Evolutionary conservation across 108 stramenopile species (phyloP), one percentile per base, ranked within the genome.

Genomic region (Nannochloropsis gaditana): DNA sequence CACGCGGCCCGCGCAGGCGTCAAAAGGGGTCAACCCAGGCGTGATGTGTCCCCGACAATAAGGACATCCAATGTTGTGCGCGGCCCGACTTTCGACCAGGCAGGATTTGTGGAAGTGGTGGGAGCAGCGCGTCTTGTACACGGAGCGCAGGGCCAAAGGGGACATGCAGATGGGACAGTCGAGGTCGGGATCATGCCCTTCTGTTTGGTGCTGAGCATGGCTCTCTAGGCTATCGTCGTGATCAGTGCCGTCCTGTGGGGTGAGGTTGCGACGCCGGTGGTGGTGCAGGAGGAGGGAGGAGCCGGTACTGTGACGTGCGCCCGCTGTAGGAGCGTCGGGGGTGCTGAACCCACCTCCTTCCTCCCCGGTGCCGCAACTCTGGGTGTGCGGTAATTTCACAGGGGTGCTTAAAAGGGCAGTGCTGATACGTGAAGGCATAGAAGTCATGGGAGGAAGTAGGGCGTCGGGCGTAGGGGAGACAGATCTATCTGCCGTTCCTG

Each of bases 111-210:
- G 59, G 6, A 73, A 73, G 3, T n/a, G 4, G 59, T 73, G 59
- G 59, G 59, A 73, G 59, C 59, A 73, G 3, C 59, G 59, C 5
- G 59, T 73, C n/a, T 73, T 73, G 59, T 73, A 73, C 2, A 73
- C n/a, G 59, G 59, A 73, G 19, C 59, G 4, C 5, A n/a, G n/a
- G 59, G 59, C 59, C 15, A 73, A n/a, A n/a, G 59, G 59, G n/a
- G 19, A n/a, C 59, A 73, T 73, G 59, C 59, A 73, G 15, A 73
- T 73, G 59, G 59, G 59, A 73, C 59, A 73, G n/a, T 73, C 59
- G 15, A n/a, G 59, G 59, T 73, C 59, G n/a, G 4, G 59, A 73
- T 73, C 59, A 73, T n/a, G 59, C 1, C 0, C 59, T 2, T 73
- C 59, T 15, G 59, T 73, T 73, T 73, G 59, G n/a, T 73, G 59